Evolutionary conservation across 1,284 basidiomycete genomes (phyloP).

Genomic region (Agaricales sp.): DNA sequence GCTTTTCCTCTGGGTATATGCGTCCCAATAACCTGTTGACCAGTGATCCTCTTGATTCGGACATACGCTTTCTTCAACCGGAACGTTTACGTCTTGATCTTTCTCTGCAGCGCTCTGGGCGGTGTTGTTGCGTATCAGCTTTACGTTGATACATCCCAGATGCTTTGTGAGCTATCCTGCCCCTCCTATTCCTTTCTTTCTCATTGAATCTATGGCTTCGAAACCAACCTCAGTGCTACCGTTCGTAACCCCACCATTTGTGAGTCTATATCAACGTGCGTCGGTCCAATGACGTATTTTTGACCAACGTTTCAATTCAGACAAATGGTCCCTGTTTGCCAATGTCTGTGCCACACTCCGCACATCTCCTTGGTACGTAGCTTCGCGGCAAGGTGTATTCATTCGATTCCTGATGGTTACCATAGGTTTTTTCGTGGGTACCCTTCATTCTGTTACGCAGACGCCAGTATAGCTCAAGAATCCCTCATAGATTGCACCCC

Average conservation of each 20-base stretch:
- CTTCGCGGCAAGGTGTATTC: conserved; percentile 1
- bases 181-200: conserved; percentile 1
- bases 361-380: conserved; percentile 58
- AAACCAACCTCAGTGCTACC: conserved; percentile 41
- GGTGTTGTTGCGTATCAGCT: conserved; percentile 71
- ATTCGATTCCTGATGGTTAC: conserved; percentile 6
- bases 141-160: conserved; percentile 65
- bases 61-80: conserved; percentile 79
- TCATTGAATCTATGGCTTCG: background rate
- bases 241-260: conserved; percentile 53
- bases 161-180: conserved; percentile 64
- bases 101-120: conserved; percentile 49
- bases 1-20: conserved; percentile 5
- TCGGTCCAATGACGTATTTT: conserved; percentile 2
- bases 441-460: conserved; percentile 4
- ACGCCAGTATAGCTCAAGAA: conserved; percentile 1
- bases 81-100: conserved; percentile 51
- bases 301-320: conserved; percentile 17
- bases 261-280: conserved; percentile 19
- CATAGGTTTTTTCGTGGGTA: conserved; percentile 60
- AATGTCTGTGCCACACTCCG: conserved; percentile 65
- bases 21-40: conserved; percentile 13
- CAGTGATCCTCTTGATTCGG: conserved; percentile 66
- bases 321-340: conserved; percentile 62
- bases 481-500: conserved; percentile 52